Evolutionary conservation across 2,329 filamentous ascomycete species (phyloP), one percentile per base, ranked within the genome.

Genomic region (Sclerotinia minor): DNA sequence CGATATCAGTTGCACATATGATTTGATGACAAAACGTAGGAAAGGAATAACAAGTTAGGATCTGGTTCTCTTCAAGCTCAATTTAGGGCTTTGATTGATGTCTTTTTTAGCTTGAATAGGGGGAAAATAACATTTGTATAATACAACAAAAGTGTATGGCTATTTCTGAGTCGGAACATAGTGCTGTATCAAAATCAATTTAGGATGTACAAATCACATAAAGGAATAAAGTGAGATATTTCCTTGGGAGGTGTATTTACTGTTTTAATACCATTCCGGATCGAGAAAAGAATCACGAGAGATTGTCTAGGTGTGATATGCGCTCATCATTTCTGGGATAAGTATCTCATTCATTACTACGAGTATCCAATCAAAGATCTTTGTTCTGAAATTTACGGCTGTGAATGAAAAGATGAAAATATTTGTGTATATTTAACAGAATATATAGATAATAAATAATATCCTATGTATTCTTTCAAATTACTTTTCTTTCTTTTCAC

Each of bases 61-160:
- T 9, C 29, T 35, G 45, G 21, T 38, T 61, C 6, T 41, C 13
- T 41, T 61, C n/a, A 32, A 47, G 35, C 45, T 38, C 7, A 35
- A 38, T 60, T 26, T 35, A 3, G 44, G 13, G 15, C 17, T 35
- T n/a, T 13, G 7, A 24, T 50, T 9, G 15, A n/a, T 38, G 44
- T 38, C 5, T 26, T 47, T 24, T 61, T 47, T 57, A 57, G n/a
- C n/a, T 49, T 65, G 50, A 45, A n/a, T 29, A 29, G 32, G 55
- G 17, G 19, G 9, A 17, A 15, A 66, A 52, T 45, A 26, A 6
- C 55, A 61, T 61, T 49, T 68, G 67, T 68, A 68, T 32, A 63
- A 61, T 63, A 68, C 44, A 60, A 66, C 45, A 63, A 26, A 38
- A 45, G 29, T 50, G 41, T n/a, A 58, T 65, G 29, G 29, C 64